phyloP scores from a whole-genome alignment of 2,329 filamentous ascomycete species.

The Pyrenophora graminea region DNA sequence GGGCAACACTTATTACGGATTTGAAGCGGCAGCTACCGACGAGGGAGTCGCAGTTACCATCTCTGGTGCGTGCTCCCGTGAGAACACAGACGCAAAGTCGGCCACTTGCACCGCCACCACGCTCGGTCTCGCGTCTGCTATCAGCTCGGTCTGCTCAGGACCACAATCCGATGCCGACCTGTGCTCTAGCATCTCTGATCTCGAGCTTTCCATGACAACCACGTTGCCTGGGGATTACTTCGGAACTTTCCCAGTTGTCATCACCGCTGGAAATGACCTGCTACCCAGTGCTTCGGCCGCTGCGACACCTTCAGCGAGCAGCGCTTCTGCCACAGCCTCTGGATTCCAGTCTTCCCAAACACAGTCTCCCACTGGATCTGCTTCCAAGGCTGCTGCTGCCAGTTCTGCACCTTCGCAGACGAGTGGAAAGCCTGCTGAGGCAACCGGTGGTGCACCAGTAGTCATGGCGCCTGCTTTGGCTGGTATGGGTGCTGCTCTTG shows the following conservation, averaged over 20 bases:
- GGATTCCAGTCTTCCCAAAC: not conserved
- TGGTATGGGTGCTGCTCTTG: slow-evolving; percentile 35
- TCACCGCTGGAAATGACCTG: slow-evolving; percentile 36
- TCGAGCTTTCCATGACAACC: not conserved
- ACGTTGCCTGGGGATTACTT: slow-evolving; percentile 15
- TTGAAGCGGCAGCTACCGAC: slow-evolving; percentile 12
- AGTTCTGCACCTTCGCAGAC: slow-evolving; percentile 3
- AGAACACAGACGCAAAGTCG: slow-evolving; percentile 11
- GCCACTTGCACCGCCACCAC: slow-evolving; percentile 24
- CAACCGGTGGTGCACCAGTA: slow-evolving; percentile 16
- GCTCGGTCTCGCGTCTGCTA: slow-evolving; percentile 6
- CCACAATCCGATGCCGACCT: not conserved
- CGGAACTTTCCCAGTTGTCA: slow-evolving; percentile 26
- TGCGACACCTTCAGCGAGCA: slow-evolving; percentile 20
- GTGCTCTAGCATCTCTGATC: not conserved
- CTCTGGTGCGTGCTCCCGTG: slow-evolving; percentile 17
- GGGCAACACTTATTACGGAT: slow-evolving; percentile 26
- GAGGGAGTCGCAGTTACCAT: slow-evolving; percentile 13
- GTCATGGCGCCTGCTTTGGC: slow-evolving; percentile 28
- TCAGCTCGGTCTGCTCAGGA: slow-evolving; percentile 16
- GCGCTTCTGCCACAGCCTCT: slow-evolving; percentile 16
- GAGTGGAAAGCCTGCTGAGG: slow-evolving; percentile 1
- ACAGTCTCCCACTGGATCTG: slow-evolving; percentile 1
- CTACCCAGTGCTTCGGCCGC: slow-evolving; percentile 27
- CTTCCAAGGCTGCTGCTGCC: not conserved